Evolutionary conservation across 2,329 filamentous ascomycete species (phyloP).

Genomic region (Aspergillus caelatus): DNA sequence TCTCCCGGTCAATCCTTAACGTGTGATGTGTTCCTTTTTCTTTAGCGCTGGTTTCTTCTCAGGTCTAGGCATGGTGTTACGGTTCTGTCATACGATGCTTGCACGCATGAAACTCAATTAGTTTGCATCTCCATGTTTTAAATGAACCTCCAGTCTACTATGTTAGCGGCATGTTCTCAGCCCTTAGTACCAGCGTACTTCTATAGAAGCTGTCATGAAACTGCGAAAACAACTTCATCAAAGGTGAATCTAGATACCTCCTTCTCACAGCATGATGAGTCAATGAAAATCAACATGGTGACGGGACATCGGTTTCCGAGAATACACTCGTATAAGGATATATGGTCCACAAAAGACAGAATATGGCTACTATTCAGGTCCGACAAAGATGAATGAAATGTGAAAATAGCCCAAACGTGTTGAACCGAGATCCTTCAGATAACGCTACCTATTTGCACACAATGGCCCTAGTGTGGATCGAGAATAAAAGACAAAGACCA

Average conservation of each 20-base stretch:
- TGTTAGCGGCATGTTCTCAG: background rate
- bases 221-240: background rate
- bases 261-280: background rate
- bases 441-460: slow-evolving; percentile 4
- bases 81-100: slow-evolving; percentile 1
- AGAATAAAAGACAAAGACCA: slow-evolving; percentile 7
- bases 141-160: background rate
- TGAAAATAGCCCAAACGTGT: slow-evolving; percentile 1
- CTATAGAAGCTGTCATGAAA: background rate
- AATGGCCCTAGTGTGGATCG: background rate
- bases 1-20: background rate
- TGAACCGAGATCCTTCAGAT: slow-evolving; percentile 9
- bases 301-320: background rate
- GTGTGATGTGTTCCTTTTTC: slow-evolving; percentile 1
- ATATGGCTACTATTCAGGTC: background rate
- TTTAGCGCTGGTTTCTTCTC: background rate
- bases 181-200: background rate
- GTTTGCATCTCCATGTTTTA: background rate
- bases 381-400: background rate
- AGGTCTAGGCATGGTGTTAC: background rate
- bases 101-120: slow-evolving; percentile 6
- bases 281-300: background rate
- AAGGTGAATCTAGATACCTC: background rate
- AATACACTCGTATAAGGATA: background rate
- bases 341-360: background rate